phyloP scores from a whole-genome alignment of 1,139 yeast species.

The Candida mesenterica region DNA sequence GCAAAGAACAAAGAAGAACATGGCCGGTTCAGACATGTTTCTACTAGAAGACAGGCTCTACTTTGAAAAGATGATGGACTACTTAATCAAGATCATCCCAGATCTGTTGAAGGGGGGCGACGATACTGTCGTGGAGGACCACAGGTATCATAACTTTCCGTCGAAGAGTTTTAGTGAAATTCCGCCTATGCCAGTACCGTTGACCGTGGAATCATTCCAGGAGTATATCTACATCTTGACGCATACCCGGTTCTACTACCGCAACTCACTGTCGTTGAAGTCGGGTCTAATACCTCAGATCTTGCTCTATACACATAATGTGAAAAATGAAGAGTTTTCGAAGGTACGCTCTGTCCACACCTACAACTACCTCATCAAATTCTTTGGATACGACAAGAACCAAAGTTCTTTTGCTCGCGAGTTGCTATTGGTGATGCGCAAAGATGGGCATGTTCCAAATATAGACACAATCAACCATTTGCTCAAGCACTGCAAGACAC shows the following conservation, averaged over 20 bases:
- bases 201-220: constrained; percentile 31
- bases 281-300: constrained; percentile 41
- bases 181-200: constrained; percentile 32
- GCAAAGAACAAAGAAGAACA: constrained; percentile 19
- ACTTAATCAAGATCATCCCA: constrained; percentile 36
- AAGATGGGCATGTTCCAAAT: constrained; percentile 43
- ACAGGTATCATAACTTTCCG: constrained; percentile 7
- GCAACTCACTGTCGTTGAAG: constrained; percentile 35
- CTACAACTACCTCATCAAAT: constrained; percentile 41
- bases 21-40: constrained; percentile 19
- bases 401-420: constrained; percentile 46
- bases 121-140: constrained; percentile 7
- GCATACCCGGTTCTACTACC: constrained; percentile 32
- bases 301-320: constrained; percentile 38
- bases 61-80: constrained; percentile 34
- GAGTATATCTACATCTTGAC: constrained; percentile 39
- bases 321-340: constrained; percentile 31
- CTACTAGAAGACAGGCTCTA: constrained; percentile 28
- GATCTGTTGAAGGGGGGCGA: constrained; percentile 21
- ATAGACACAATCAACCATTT: constrained; percentile 41
- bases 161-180: constrained; percentile 26
- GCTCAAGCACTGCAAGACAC: constrained; percentile 32
- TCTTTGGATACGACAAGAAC: constrained; percentile 42
- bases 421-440: constrained; percentile 39
- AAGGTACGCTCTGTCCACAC: constrained; percentile 35